These are phyloP conservation scores for Cantharellus cinnabarinus DNA, from an alignment of 768 basidiomycete species.

Conservation along the genomic window DNA sequence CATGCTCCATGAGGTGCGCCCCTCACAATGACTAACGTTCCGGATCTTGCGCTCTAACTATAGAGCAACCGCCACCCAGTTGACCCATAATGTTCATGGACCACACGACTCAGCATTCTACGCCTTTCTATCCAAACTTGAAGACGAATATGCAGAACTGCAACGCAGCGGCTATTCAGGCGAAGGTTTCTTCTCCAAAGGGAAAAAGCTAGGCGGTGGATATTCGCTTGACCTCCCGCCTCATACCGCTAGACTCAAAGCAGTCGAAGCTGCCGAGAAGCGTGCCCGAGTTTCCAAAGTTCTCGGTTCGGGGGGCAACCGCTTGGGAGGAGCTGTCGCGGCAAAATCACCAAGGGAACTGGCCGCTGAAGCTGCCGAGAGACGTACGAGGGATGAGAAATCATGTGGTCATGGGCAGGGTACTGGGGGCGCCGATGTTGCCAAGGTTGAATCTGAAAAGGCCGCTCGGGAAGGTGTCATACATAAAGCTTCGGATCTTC, in stretches of 20 bases:
- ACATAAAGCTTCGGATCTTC: conserved; percentile 24
- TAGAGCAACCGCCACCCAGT: conserved; percentile 22
- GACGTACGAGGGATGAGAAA: conserved; percentile 51
- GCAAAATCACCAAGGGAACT: conserved; percentile 47
- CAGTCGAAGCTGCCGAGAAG: conserved; percentile 65
- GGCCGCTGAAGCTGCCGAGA: conserved; percentile 68
- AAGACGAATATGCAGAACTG: conserved; percentile 70
- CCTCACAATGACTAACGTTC: neutral
- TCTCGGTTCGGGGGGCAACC: conserved; percentile 31
- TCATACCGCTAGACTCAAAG: conserved; percentile 42
- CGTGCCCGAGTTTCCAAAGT: conserved; percentile 27
- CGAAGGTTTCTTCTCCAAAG: conserved; percentile 75
- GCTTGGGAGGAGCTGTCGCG: conserved; percentile 31
- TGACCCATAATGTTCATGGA: conserved; percentile 75
- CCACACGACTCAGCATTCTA: conserved; percentile 79
- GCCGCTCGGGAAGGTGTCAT: conserved; percentile 47
- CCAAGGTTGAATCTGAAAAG: conserved; percentile 41
- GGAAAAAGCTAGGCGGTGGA: conserved; percentile 43
- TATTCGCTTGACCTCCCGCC: conserved; percentile 48
- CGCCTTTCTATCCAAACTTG: conserved; percentile 45
- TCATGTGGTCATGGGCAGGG: conserved; percentile 41
- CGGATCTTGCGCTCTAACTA: neutral
- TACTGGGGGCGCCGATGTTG: conserved; percentile 11
- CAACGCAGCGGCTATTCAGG: conserved; percentile 68
- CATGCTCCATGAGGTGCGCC: conserved; percentile 72